Conservation (phyloP, 306 rosid species). For the Rosa lucieae region DNA sequence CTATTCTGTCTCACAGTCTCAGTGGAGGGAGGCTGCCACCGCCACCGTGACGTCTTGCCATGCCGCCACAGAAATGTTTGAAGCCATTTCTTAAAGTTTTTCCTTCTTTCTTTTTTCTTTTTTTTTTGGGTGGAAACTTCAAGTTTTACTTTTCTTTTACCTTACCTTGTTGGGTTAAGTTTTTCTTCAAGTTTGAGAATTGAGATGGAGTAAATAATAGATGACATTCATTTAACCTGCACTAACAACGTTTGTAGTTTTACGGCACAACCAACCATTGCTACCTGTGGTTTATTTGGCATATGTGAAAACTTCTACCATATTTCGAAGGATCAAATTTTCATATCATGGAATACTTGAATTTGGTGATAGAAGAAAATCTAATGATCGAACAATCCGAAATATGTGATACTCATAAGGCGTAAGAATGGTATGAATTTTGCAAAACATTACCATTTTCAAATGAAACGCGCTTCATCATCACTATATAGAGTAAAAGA, state of each 20-base stretch:
- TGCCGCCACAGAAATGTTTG: neutral
- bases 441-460: too few relatives aligned
- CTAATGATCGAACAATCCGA: too few relatives aligned
- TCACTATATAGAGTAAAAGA: too few relatives aligned
- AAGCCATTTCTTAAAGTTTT: neutral
- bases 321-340: too few relatives aligned
- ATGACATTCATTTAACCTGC: too few relatives aligned
- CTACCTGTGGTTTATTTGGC: too few relatives aligned
- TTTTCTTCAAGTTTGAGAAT: neutral
- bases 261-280: neutral
- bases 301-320: too few relatives aligned
- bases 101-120: neutral
- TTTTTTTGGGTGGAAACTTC: neutral
- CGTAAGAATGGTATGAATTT: too few relatives aligned
- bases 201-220: neutral
- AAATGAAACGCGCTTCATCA: too few relatives aligned
- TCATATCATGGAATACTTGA: too few relatives aligned
- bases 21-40: neutral
- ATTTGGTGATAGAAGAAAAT: too few relatives aligned
- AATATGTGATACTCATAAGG: too few relatives aligned
- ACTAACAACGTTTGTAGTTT: neutral
- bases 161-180: neutral
- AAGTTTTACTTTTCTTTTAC: neutral
- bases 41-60: neutral
- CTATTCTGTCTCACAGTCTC: neutral